A percentile compares a stretch with the other conserved stretches of the same genome.
Conservation (phyloP, 768 basidiomycete genomes). For the Suillus spraguei region DNA sequence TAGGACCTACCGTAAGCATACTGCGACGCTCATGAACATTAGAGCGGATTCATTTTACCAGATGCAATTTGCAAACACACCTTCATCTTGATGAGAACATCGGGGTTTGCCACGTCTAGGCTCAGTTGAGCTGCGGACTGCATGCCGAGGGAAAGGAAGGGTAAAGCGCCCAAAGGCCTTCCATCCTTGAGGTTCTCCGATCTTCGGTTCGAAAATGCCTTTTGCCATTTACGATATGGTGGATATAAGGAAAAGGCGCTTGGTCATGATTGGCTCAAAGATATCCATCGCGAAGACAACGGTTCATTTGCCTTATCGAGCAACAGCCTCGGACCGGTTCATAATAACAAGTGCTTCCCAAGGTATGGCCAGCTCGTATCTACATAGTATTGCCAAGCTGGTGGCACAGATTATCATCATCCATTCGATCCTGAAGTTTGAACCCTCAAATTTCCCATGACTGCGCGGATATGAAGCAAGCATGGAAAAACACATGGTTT, state of each 20-base stretch:
- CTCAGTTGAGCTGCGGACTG: background rate
- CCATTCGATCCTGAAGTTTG: no score
- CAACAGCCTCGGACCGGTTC: background rate
- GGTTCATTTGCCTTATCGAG: background rate
- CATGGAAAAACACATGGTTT: background rate
- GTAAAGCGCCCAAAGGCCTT: background rate
- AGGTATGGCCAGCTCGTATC: background rate
- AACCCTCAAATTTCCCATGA: conserved; percentile 2
- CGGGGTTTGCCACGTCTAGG: background rate
- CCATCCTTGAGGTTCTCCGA: background rate
- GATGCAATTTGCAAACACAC: background rate
- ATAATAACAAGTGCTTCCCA: no score
- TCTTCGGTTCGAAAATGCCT: background rate
- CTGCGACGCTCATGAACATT: background rate
- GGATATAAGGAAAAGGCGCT: background rate
- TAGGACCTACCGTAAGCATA: conserved; percentile 3
- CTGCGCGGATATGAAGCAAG: conserved; percentile 4
- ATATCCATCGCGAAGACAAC: conserved; percentile 8
- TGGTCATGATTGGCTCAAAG: background rate
- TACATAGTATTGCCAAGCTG: background rate
- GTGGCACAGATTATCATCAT: background rate
- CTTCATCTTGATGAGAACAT: background rate
- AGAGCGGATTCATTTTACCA: background rate
- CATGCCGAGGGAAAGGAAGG: background rate
- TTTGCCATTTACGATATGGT: background rate